Evolutionary conservation across 371 early-diverging fungal genomes (phyloP).

Genomic region (Choanephora cucurbitarum): DNA sequence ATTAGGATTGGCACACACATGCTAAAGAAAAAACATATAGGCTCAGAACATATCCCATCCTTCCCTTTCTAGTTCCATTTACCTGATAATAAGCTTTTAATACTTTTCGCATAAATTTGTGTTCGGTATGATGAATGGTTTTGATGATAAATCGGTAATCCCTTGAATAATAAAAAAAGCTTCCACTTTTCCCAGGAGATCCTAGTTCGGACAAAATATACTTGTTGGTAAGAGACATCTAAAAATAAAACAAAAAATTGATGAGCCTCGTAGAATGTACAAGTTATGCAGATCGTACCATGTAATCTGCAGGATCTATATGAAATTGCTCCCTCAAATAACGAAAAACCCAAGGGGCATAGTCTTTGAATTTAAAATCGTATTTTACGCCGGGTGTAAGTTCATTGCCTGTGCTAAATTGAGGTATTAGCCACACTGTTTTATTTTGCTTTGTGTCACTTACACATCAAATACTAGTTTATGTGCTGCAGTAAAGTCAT

Average conservation of each 20-base stretch:
- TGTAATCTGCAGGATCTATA: slow-evolving; percentile 92
- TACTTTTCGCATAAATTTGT: slow-evolving; percentile 89
- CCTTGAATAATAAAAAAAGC: slow-evolving; percentile 96
- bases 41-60: neutral
- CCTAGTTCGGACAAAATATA: slow-evolving; percentile 95
- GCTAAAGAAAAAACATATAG: slow-evolving; percentile 54
- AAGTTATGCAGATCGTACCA: slow-evolving; percentile 53
- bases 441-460: slow-evolving; percentile 13
- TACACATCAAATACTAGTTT: slow-evolving; percentile 93
- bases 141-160: slow-evolving; percentile 99
- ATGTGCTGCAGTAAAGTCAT: slow-evolving; percentile 87
- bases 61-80: slow-evolving; percentile 6
- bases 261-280: too few relatives aligned
- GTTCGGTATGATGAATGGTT: slow-evolving; percentile 94
- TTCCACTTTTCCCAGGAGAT: slow-evolving; percentile 96
- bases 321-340: slow-evolving; percentile 84
- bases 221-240: slow-evolving; percentile 93
- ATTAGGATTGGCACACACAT: slow-evolving; percentile 86
- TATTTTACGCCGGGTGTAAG: slow-evolving; percentile 91
- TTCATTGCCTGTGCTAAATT: slow-evolving; percentile 86
- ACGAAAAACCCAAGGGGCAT: slow-evolving; percentile 97
- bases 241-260: slow-evolving; percentile 1
- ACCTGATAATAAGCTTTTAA: slow-evolving; percentile 85
- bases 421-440: neutral
- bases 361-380: slow-evolving; percentile 99